These are phyloP conservation scores for Russula olivacea DNA, from an alignment of 768 basidiomycete species.

Conservation along the genomic window DNA sequence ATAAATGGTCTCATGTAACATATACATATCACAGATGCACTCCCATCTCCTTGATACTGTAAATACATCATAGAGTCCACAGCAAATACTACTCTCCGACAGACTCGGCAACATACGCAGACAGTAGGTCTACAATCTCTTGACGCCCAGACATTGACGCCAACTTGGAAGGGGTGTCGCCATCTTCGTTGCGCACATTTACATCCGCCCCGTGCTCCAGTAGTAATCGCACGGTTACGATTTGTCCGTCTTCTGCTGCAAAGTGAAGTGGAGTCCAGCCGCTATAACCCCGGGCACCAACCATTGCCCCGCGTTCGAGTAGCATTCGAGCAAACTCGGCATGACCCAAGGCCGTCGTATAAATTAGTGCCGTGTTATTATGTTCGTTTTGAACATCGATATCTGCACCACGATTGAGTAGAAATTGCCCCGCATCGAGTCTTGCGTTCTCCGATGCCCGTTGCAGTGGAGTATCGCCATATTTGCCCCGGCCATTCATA, in stretches of 20 bases:
- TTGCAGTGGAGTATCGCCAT: background rate
- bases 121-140: too few species aligned
- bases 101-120: too few species aligned
- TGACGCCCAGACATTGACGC: fast-evolving
- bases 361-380: background rate
- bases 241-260: fast-evolving
- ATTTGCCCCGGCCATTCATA: background rate
- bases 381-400: background rate
- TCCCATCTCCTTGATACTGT: too few species aligned
- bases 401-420: background rate
- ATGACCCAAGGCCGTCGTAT: fast-evolving
- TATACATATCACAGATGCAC: too few species aligned
- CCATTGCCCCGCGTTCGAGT: background rate
- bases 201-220: too few species aligned
- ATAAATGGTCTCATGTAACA: too few species aligned
- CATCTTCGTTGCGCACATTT: too few species aligned
- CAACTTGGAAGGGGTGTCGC: too few species aligned
- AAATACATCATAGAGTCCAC: too few species aligned
- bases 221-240: too few species aligned
- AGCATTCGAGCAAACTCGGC: background rate
- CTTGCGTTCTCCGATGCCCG: background rate
- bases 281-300: fast-evolving
- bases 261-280: background rate
- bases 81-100: too few species aligned
- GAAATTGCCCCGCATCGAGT: background rate